Evolutionary conservation across 768 basidiomycete species (phyloP), one percentile per base, ranked within the genome.

Genomic region (Cystobasidium ongulense): DNA sequence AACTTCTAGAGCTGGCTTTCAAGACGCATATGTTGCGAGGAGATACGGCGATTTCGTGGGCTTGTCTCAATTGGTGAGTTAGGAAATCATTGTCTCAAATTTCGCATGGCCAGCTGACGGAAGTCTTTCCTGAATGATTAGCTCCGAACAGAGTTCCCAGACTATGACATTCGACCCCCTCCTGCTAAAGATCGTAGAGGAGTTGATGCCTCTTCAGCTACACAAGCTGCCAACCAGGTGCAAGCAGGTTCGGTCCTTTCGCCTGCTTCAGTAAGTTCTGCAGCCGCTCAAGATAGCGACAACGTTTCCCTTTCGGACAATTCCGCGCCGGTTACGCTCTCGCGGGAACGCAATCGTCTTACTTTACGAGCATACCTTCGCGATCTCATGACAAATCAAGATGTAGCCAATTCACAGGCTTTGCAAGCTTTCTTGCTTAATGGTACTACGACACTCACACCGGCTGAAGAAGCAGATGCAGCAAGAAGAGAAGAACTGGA

Each of bases 31-130:
- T 81, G 96, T 98, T 3, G 90, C 92, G 0, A 85, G 96, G 72
- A 85, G 96, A 76, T 93, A 98, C 80, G 95, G 95, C 7, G 96
- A 99, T 80, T 99, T 99, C 81, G 89, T 84, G 80, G 90, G 92
- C 1, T 85, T 99, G 21, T 88, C 88, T 1, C 86, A 88, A 61
- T 92, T 96, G 84, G 93, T 90, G 76, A 25, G 85, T 80, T 79
- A 80, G 25, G 21, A 27, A 2, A 38, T 5, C n/a, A 43, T 54
- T 54, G 7, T 54, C 7, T 29, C 52, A 54, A 54, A 8, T 8
- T 54, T 8, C 7, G 8, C 52, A 7, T n/a, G 7, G n/a, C 5
- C 27, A 23, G n/a, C n/a, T n/a, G n/a, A n/a, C n/a, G n/a, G n/a
- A n/a, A n/a, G n/a, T n/a, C n/a, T n/a, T n/a, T 54, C 7, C 27